A percentile compares a stretch with the other conserved stretches of the same genome.
Conservation (phyloP, 495 filamentous ascomycete species). For the Daldinia caldariorum region DNA sequence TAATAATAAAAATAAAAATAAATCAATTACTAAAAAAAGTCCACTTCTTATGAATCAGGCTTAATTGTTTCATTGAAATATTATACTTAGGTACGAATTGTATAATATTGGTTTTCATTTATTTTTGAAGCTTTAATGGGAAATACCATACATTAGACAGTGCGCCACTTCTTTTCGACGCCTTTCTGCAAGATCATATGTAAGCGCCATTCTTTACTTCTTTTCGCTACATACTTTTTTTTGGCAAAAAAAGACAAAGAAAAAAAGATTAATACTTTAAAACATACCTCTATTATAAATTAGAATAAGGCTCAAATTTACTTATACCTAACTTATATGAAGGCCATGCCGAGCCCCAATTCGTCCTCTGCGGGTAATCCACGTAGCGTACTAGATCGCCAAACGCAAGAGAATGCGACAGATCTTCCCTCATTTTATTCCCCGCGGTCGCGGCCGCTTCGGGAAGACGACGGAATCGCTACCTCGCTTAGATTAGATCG, state of each 20-base stretch:
- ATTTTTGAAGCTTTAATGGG: too few relatives aligned
- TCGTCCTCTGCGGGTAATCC: conserved; percentile 16
- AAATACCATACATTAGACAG: too few relatives aligned
- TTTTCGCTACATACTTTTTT: not conserved
- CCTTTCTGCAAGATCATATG: not conserved
- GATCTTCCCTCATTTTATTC: conserved; percentile 60
- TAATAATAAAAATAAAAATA: too few relatives aligned
- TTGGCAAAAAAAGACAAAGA: too few relatives aligned
- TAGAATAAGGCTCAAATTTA: not conserved
- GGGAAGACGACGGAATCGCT: conserved; percentile 30
- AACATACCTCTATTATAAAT: conserved; percentile 2
- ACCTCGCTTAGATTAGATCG: conserved; percentile 20
- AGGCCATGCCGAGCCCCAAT: conserved; percentile 28
- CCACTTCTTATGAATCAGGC: too few relatives aligned
- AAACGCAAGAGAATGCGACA: conserved; percentile 42
- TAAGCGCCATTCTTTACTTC: conserved; percentile 8
- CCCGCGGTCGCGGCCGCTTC: conserved; percentile 48
- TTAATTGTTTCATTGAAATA: too few relatives aligned
- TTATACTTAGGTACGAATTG: too few relatives aligned
- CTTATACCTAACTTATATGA: conserved; percentile 10
- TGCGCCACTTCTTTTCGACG: too few relatives aligned
- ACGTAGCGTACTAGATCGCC: conserved; percentile 1
- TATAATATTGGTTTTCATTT: too few relatives aligned
- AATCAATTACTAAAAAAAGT: too few relatives aligned
- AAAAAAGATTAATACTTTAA: too few relatives aligned